Percentiles rank a stretch among this genome's conserved stretches.
These are phyloP conservation scores for Spiraea crenata DNA, from an alignment of 331 rosid genomes.

Conservation along the genomic window DNA sequence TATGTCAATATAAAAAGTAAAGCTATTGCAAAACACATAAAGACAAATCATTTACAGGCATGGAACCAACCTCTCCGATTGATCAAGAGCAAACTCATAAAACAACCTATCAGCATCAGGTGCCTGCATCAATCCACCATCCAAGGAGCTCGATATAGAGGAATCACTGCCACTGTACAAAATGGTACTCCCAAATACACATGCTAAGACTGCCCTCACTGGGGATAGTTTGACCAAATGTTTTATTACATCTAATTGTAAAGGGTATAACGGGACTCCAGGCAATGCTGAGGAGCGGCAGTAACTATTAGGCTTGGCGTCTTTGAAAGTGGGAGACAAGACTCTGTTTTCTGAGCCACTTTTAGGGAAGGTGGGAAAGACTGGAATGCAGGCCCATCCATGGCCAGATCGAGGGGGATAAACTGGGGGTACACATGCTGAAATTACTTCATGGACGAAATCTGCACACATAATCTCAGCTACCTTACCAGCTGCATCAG, in stretches of 20 bases:
- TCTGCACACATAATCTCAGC: constrained; percentile 97
- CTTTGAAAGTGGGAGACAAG: constrained; percentile 78
- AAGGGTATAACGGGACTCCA: constrained; percentile 85
- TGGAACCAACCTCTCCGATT: constrained; percentile 80
- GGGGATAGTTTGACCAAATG: constrained; percentile 97
- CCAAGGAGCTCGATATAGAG: constrained; percentile 74
- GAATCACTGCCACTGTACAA: constrained; percentile 71
- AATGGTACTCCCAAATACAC: constrained; percentile 94
- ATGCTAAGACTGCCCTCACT: constrained; percentile 93
- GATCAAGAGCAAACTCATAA: constrained; percentile 98
- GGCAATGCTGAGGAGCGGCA: constrained; percentile 67
- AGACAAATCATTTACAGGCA: constrained; percentile 12
- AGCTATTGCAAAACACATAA: constrained; percentile 14
- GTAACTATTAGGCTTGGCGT: constrained; percentile 75
- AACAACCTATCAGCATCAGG: constrained; percentile 82
- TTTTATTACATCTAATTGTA: constrained; percentile 87
- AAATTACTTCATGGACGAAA: constrained; percentile 95
- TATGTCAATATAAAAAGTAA: constrained; percentile 26
- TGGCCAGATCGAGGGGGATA: constrained; percentile 92
- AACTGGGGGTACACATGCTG: constrained; percentile 97
- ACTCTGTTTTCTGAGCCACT: constrained; percentile 76
- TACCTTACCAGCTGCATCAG: constrained; percentile 94
- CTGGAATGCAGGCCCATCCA: constrained; percentile 99
- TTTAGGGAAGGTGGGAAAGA: constrained; percentile 66
- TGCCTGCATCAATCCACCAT: constrained; percentile 67